phyloP scores from a whole-genome alignment of 352 stramenopile species.

The Phytopythium montanum region DNA sequence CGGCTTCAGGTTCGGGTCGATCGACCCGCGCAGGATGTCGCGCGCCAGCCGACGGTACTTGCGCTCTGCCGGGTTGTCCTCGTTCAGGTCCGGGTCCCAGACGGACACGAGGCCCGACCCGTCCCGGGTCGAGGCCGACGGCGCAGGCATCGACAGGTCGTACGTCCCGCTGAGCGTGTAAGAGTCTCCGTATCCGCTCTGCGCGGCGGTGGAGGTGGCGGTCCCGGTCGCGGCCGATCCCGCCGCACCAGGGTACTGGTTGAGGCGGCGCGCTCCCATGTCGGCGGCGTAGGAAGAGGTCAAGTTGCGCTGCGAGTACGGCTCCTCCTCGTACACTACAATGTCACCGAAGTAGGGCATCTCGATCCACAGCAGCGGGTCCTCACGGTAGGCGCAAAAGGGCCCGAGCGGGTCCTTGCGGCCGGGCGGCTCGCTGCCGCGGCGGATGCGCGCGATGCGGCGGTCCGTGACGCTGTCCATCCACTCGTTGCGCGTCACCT shows the following conservation, averaged over 20 bases:
- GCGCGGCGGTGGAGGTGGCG: constrained; percentile 6
- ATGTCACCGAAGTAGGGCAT: constrained; percentile 91
- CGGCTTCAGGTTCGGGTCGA: constrained; percentile 97
- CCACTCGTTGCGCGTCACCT: constrained; percentile 87
- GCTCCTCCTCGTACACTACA: constrained; percentile 91
- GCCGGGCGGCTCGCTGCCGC: constrained; percentile 68
- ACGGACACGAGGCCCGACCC: constrained; percentile 55
- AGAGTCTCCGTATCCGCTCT: constrained; percentile 27
- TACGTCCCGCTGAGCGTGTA: constrained; percentile 49
- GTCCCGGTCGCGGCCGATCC: too few species aligned
- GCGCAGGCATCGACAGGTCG: constrained; percentile 25
- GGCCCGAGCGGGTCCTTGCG: constrained; percentile 64
- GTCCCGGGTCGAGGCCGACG: constrained; percentile 10
- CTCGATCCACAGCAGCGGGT: constrained; percentile 83
- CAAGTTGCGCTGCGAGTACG: constrained; percentile 75
- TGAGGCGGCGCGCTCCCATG: constrained; percentile 33
- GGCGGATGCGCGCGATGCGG: constrained; percentile 80
- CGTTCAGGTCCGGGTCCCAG: constrained; percentile 83
- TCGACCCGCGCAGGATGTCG: constrained; percentile 94
- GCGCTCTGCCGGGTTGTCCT: constrained; percentile 93
- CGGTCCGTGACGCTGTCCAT: constrained; percentile 89
- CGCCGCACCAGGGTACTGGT: constrained; percentile 27
- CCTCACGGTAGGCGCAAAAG: constrained; percentile 80
- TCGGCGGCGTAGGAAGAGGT: constrained; percentile 53
- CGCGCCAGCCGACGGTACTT: constrained; percentile 98